Percentiles rank a stretch among this genome's conserved stretches.
Conservation (phyloP, 2,329 filamentous ascomycete species). For the Talaromyces verruculosus region DNA sequence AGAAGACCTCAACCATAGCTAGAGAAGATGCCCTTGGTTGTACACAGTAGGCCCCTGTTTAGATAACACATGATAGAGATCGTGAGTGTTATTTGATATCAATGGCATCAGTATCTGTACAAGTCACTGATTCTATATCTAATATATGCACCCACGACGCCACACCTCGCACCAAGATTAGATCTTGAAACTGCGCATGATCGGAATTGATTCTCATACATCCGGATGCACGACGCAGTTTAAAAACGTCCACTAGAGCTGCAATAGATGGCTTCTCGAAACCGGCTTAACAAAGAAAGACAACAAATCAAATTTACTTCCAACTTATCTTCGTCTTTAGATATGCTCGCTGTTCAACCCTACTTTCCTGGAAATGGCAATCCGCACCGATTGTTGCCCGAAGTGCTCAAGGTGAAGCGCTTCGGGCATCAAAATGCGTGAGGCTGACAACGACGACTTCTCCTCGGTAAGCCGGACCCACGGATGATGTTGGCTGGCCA, state of each 20-base stretch:
- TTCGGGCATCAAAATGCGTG: conserved; percentile 17
- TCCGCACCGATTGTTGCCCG: conserved; percentile 10
- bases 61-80: background rate
- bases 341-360: background rate
- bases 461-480: conserved; percentile 9
- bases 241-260: conserved; percentile 2
- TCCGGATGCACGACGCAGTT: background rate
- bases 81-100: background rate
- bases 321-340: background rate
- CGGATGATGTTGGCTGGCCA: conserved; percentile 6
- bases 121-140: background rate
- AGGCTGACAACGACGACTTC: conserved; percentile 3
- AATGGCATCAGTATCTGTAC: background rate
- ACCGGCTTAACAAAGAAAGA: no score
- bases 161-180: background rate
- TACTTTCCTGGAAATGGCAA: background rate
- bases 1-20: background rate
- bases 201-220: background rate
- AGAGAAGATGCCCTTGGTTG: background rate
- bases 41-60: background rate
- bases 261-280: conserved; percentile 5
- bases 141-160: background rate
- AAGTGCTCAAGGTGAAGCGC: conserved; percentile 14
- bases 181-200: background rate
- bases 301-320: background rate